These are phyloP conservation scores for Trichoderma koningii DNA, from an alignment of 2,329 filamentous ascomycete species.

Conservation along the genomic window DNA sequence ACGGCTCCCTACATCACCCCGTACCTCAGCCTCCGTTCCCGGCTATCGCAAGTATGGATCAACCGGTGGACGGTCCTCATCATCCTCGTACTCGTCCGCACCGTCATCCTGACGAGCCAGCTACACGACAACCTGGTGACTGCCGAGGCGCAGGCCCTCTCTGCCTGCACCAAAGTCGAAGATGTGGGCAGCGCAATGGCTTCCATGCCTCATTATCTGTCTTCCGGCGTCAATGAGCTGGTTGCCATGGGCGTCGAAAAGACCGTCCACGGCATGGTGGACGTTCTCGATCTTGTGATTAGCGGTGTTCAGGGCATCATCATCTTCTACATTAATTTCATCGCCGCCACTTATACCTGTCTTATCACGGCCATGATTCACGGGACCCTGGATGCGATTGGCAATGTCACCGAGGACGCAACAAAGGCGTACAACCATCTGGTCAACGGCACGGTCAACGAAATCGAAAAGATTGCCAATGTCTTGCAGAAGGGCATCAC, in stretches of 20 bases:
- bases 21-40: conserved; percentile 85
- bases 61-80: conserved; percentile 95
- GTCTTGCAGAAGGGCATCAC: conserved; percentile 53
- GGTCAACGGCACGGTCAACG: conserved; percentile 57
- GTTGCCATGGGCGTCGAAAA: conserved; percentile 78
- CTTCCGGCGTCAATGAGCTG: conserved; percentile 82
- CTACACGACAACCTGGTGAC: conserved; percentile 73
- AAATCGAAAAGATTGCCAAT: conserved; percentile 59
- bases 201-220: conserved; percentile 96
- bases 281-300: conserved; percentile 75
- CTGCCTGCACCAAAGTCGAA: conserved; percentile 89
- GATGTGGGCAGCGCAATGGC: conserved; percentile 93
- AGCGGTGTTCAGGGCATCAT: conserved; percentile 85
- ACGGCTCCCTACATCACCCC: conserved; percentile 76
- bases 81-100: conserved; percentile 78
- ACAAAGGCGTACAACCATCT: conserved; percentile 53
- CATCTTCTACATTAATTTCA: conserved; percentile 88
- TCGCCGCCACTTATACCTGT: conserved; percentile 88
- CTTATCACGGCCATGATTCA: conserved; percentile 81
- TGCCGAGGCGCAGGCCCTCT: conserved; percentile 79
- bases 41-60: conserved; percentile 94
- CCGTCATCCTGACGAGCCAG: conserved; percentile 72
- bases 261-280: conserved; percentile 76
- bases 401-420: conserved; percentile 54
- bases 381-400: conserved; percentile 72